A percentile compares a stretch with the other conserved stretches of the same genome.
These are phyloP conservation scores for Heterobasidion occidentale DNA, from an alignment of 1,284 basidiomycete species.

Conservation along the genomic window DNA sequence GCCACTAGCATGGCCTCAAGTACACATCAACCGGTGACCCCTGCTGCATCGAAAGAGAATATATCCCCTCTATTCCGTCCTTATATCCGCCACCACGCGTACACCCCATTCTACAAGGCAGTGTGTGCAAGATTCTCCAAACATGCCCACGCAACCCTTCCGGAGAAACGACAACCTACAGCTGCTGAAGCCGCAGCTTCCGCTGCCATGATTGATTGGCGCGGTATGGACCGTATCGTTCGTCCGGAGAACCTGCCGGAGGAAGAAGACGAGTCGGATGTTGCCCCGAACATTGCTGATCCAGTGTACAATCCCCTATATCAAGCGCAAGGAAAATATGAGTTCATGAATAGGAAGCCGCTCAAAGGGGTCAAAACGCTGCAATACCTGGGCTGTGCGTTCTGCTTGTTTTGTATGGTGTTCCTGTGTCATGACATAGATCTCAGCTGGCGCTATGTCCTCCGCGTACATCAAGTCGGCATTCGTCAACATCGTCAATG, in stretches of 20 bases:
- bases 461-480: slow-evolving; percentile 32
- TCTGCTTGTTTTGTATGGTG: background rate
- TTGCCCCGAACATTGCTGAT: background rate
- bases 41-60: too few relatives aligned
- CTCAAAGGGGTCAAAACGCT: slow-evolving; percentile 5
- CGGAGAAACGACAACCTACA: background rate
- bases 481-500: slow-evolving; percentile 13
- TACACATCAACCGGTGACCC: too few relatives aligned
- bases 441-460: slow-evolving; percentile 32
- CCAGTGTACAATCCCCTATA: slow-evolving; percentile 4
- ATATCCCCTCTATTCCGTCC: background rate
- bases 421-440: background rate
- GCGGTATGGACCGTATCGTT: background rate
- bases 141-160: background rate
- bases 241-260: background rate
- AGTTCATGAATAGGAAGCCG: slow-evolving; percentile 6
- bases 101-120: background rate
- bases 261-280: background rate
- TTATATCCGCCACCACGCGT: background rate
- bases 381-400: slow-evolving; percentile 8
- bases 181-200: background rate
- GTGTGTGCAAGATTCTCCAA: background rate
- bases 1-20: too few relatives aligned
- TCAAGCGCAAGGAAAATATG: slow-evolving; percentile 9
- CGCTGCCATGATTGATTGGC: background rate